Evolutionary conservation across 1,284 basidiomycete genomes (phyloP), one percentile per base, ranked within the genome.

Genomic region (Neonothopanus nambi): DNA sequence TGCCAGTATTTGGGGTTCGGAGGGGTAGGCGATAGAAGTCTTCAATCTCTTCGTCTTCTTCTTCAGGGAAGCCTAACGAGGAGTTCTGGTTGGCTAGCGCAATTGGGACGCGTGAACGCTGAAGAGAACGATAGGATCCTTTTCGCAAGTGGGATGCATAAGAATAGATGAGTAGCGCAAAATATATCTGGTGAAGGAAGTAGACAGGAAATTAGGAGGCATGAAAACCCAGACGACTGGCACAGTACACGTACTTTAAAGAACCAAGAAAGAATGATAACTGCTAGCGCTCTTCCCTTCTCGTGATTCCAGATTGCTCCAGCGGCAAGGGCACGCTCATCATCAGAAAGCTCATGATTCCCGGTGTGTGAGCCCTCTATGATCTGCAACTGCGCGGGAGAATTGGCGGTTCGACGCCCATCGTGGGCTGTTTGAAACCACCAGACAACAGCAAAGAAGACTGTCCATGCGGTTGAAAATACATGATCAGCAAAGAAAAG

Each of bases 381-480:
- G 68, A 98, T 84, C 45, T 86, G 87, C 66, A 91, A 75, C 68
- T 97, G 95, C 6, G 94, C 95, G 30, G 81, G 78, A 5, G 93
- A 95, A 68, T 95, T 92, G 61, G 81, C 80, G 39, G 84, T 80
- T 5, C 85, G 83, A 36, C 78, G 77, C 5, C 95, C 96, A 62
- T 98, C 95, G 67, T 99, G 96, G 0, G 93, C 89, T 1, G 86
- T 90, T 70, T 89, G 89, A 50, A 87, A 76, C 90, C 93, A 98
- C 91, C 95, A 98, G 41, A 82, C 72, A 39, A 93, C 80, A 43
- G 86, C 91, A 64, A 99, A 99, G 67, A 91, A 89, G 49, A 91
- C 79, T 26, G 93, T 95, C 89, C 94, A 98, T 5, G 89, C 76
- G 0, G 94, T 93, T n/a, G 89, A 91, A 61, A 99, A 77, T 58